These are phyloP conservation scores for Russula sp. DNA, from an alignment of 768 basidiomycete species.

Conservation along the genomic window DNA sequence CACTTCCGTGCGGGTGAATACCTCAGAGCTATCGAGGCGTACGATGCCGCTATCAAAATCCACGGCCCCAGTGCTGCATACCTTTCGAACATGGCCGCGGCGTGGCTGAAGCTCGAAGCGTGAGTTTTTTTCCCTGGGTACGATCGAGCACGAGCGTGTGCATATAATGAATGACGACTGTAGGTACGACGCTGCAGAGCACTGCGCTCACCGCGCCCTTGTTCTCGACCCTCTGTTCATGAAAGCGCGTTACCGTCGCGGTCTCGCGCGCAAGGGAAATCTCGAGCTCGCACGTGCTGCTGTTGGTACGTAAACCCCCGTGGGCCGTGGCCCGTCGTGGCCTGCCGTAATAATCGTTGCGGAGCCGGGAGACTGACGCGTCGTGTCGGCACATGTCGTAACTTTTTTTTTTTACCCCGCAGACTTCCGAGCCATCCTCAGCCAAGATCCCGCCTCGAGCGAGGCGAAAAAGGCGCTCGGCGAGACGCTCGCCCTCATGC, in stretches of 20 bases:
- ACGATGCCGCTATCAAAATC: constrained; percentile 35
- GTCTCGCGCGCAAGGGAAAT: constrained; percentile 32
- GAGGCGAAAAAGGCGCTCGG: constrained; percentile 25
- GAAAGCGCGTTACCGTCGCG: constrained; percentile 35
- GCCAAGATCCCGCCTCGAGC: constrained; percentile 28
- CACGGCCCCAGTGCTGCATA: constrained; percentile 37
- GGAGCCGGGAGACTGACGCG: background rate
- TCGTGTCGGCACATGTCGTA: background rate
- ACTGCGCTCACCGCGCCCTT: background rate
- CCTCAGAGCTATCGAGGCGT: constrained; percentile 36
- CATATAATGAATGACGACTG: background rate
- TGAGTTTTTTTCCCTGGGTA: constrained; percentile 11
- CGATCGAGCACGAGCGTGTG: background rate
- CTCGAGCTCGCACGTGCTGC: constrained; percentile 24
- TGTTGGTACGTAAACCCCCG: constrained; percentile 23
- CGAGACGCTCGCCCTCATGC: constrained; percentile 1
- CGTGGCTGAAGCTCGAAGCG: constrained; percentile 38
- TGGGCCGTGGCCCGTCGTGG: no score
- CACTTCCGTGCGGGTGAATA: constrained; percentile 37
- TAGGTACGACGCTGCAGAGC: background rate
- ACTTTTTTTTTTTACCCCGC: background rate
- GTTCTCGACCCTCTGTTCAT: constrained; percentile 28
- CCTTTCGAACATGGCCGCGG: constrained; percentile 39
- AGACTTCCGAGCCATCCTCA: constrained; percentile 31
- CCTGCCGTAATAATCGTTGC: background rate